Conservation (phyloP, 768 basidiomycete genomes). For the Pleurotus citrinopileatus region DNA sequence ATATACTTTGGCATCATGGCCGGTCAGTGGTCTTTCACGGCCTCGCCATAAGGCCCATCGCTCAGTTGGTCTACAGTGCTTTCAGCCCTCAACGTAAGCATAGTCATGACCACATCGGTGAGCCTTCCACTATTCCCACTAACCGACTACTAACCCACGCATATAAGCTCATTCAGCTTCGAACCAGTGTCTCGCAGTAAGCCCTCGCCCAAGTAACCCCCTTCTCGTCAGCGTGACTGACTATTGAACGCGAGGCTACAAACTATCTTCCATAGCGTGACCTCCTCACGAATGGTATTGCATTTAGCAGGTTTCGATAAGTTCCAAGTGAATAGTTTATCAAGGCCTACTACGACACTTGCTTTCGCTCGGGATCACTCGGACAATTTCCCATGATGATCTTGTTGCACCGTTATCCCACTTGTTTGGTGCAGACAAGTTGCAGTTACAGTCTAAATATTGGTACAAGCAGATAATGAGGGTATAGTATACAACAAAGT, state of each 20-base stretch:
- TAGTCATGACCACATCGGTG: neutral
- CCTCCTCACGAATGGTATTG: neutral
- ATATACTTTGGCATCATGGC: constrained; percentile 5
- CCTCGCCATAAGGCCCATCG: too few species aligned
- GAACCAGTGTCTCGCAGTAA: neutral
- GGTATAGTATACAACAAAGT: constrained; percentile 2
- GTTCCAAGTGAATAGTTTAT: neutral
- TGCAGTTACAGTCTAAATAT: constrained; percentile 9
- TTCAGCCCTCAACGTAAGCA: neutral
- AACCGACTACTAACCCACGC: neutral
- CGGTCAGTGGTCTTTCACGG: neutral
- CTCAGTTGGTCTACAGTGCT: too few species aligned
- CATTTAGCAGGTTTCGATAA: neutral
- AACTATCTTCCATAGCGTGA: neutral
- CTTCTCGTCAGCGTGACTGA: too few species aligned
- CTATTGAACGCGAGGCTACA: neutral
- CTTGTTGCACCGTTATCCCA: too few species aligned
- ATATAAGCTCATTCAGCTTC: constrained; percentile 1
- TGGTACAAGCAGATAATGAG: neutral
- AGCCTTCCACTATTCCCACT: neutral
- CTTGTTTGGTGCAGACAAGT: neutral
- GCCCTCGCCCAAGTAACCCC: too few species aligned
- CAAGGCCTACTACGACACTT: neutral
- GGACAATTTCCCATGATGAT: too few species aligned
- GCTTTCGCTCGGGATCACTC: neutral